Conservation (phyloP, 2,329 filamentous ascomycete species). For the Fusarium avenaceum region DNA sequence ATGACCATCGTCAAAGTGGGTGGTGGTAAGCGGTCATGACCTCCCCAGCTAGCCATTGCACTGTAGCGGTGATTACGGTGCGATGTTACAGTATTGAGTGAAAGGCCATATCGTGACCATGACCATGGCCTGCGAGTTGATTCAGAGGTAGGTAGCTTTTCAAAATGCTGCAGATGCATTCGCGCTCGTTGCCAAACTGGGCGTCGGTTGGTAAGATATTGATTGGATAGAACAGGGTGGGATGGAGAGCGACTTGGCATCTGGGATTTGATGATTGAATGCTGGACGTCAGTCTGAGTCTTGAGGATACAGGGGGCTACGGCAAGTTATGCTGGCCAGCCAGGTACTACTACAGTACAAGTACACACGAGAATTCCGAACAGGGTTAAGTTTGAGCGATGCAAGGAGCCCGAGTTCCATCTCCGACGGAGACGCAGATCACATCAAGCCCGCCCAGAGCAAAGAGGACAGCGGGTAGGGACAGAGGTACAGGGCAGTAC, state of each 20-base stretch:
- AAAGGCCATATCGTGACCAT: neutral
- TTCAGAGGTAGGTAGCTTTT: conserved; percentile 5
- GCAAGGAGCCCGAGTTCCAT: conserved; percentile 30
- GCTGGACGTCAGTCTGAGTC: conserved; percentile 37
- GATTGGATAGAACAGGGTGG: conserved; percentile 8
- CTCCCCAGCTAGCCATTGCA: conserved; percentile 2
- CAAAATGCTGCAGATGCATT: conserved; percentile 32
- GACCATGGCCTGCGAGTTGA: conserved; percentile 1
- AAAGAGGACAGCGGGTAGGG: neutral
- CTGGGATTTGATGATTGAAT: conserved; percentile 15
- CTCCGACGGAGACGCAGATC: conserved; percentile 8
- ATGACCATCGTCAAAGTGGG: conserved; percentile 9
- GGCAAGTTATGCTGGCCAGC: neutral
- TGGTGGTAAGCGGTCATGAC: conserved; percentile 19
- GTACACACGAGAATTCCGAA: neutral
- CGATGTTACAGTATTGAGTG: conserved; percentile 25
- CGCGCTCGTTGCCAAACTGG: conserved; percentile 49
- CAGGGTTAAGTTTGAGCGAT: neutral
- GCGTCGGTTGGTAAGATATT: conserved; percentile 18
- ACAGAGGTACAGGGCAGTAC: conserved; percentile 16
- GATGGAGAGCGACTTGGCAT: conserved; percentile 32
- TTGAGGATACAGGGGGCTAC: conserved; percentile 24
- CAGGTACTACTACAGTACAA: neutral
- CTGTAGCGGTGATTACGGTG: conserved; percentile 38
- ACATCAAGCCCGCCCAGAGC: no score